Conservation (phyloP, 2,329 filamentous ascomycete genomes). For the Cladosporium sp. region DNA sequence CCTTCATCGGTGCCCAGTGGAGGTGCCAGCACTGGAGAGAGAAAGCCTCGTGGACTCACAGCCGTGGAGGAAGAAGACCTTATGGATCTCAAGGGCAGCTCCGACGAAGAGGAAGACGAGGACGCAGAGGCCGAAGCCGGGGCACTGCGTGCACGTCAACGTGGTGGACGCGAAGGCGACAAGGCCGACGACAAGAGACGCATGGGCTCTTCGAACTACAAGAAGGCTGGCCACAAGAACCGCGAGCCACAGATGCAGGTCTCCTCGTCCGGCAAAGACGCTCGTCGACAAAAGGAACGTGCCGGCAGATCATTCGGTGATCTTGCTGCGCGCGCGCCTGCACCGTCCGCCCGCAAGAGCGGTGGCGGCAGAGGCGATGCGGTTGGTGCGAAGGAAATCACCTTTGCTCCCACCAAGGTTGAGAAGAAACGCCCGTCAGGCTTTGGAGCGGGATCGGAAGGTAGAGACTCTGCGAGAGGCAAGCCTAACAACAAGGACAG, state of each 20-base stretch:
- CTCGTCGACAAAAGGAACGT: constrained; percentile 38
- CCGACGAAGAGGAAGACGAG: constrained; percentile 39
- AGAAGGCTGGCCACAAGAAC: constrained; percentile 52
- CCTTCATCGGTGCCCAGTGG: constrained; percentile 65
- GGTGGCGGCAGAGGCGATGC: constrained; percentile 36
- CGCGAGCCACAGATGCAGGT: constrained; percentile 55
- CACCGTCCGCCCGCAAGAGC: constrained; percentile 27
- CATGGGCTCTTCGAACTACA: constrained; percentile 68
- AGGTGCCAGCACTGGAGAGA: constrained; percentile 34
- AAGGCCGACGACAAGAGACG: constrained; percentile 46
- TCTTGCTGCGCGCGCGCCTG: constrained; percentile 43
- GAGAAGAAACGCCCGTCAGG: constrained; percentile 37
- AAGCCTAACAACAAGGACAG: constrained; percentile 49
- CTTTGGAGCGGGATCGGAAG: constrained; percentile 20
- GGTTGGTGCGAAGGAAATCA: constrained; percentile 62
- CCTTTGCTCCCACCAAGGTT: constrained; percentile 65
- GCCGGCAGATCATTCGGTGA: constrained; percentile 60
- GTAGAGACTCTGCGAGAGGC: constrained; percentile 21
- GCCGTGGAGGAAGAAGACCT: constrained; percentile 62
- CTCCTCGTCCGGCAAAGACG: constrained; percentile 48
- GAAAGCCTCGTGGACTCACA: constrained; percentile 52
- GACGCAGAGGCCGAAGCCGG: constrained; percentile 36
- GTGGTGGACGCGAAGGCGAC: constrained; percentile 39
- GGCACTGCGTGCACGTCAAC: constrained; percentile 32
- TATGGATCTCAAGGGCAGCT: constrained; percentile 41